phyloP scores from a whole-genome alignment of 2,329 filamentous ascomycete genomes.

The Leptographium radiaticola region DNA sequence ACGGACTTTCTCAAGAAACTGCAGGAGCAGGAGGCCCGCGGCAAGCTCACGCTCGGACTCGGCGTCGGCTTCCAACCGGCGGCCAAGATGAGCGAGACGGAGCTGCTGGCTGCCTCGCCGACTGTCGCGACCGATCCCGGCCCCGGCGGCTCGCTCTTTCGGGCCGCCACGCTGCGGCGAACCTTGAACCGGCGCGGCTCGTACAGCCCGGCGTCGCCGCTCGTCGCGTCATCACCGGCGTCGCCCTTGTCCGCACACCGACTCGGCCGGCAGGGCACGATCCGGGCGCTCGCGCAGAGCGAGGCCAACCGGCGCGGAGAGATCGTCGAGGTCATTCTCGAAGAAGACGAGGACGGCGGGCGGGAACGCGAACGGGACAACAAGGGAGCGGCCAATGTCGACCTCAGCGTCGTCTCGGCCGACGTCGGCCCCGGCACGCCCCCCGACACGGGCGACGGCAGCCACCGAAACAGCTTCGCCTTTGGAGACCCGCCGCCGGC shows the following conservation, averaged over 20 bases:
- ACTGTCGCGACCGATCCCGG: neutral
- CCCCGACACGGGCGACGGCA: conserved; percentile 6
- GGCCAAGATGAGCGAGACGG: conserved; percentile 32
- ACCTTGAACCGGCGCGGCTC: conserved; percentile 7
- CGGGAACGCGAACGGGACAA: conserved; percentile 20
- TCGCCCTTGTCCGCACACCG: neutral
- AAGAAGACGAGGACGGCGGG: conserved; percentile 17
- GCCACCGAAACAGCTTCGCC: neutral
- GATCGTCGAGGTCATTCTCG: conserved; percentile 45
- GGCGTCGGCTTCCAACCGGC: conserved; percentile 39
- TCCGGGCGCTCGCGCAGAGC: conserved; percentile 38
- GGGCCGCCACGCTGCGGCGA: conserved; percentile 2
- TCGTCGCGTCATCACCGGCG: neutral
- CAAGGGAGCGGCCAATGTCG: conserved; percentile 22
- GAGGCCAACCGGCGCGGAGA: conserved; percentile 48
- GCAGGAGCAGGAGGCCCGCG: conserved; percentile 39
- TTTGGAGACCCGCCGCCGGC: conserved; percentile 6
- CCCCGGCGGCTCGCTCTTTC: neutral
- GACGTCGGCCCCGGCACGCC: conserved; percentile 3
- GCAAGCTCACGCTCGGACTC: conserved; percentile 43
- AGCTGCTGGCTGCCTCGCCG: conserved; percentile 30
- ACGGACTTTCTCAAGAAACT: conserved; percentile 29
- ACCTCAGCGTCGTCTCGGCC: conserved; percentile 37
- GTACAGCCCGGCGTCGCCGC: conserved; percentile 3
- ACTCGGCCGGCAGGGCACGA: conserved; percentile 20